Conservation (phyloP, 129 eudicot species). For the Oenanthe sinensis region DNA sequence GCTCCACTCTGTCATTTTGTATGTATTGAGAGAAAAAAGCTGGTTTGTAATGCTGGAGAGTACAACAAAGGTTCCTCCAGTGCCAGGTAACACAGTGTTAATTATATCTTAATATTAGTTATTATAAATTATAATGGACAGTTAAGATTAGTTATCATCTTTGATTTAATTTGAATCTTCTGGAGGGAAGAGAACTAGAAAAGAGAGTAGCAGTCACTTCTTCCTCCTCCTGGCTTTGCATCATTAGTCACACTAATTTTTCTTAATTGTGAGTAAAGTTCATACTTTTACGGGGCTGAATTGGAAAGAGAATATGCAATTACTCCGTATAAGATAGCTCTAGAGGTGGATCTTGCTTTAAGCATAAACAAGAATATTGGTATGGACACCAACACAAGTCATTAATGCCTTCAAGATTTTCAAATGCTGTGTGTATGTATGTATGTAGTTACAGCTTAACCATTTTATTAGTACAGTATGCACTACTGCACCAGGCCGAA, state of each 20-base stretch:
- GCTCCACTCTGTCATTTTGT: conserved; percentile 43
- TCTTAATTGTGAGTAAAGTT: conserved; percentile 24
- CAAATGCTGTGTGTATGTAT: background rate
- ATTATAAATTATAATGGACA: background rate
- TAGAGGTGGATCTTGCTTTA: conserved; percentile 29
- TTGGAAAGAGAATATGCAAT: background rate
- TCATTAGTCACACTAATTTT: conserved; percentile 25
- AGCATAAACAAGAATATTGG: conserved; percentile 22
- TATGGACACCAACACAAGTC: background rate
- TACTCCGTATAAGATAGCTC: conserved; percentile 20
- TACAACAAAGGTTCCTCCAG: conserved; percentile 9
- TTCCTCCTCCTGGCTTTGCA: no score
- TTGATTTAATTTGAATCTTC: conserved; percentile 1
- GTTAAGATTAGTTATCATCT: conserved; percentile 17
- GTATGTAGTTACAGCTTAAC: conserved; percentile 15
- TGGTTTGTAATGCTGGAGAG: background rate
- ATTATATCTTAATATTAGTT: background rate
- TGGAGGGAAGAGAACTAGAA: conserved; percentile 5
- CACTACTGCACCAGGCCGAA: background rate
- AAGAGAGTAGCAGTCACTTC: conserved; percentile 20
- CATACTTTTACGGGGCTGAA: background rate
- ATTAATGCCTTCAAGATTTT: background rate
- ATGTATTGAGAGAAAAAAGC: conserved; percentile 2
- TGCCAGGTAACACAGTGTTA: background rate
- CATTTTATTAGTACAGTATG: background rate